Base-by-base conservation (phyloP, 306 rosid species). In the Castanea mollissima region DNA sequence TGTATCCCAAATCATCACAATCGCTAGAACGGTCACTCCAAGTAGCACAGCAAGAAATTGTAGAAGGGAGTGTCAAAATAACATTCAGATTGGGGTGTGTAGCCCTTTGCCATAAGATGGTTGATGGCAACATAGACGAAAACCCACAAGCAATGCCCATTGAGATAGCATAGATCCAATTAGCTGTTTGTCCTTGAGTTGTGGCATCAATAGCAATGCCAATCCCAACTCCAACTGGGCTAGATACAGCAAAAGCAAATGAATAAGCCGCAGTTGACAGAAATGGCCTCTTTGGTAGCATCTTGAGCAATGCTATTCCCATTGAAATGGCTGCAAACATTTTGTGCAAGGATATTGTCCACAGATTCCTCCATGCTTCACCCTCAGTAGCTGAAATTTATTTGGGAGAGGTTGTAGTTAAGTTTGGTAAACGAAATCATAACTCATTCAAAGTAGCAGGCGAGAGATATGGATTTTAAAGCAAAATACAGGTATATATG, bases 261-360 rank as follows among this genome's bases (percentile, higher is more conserved):
- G 98, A 87, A 70, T 89, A 89, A 18, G 76, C 84, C 16, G 76
- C 82, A 0, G 91, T 88, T 52, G 84, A 46, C 32, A 90, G 15
- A 1, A 93, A 83, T 1, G 98, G 87, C 52, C 93, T 88, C 87
- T 89, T 90, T 1, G 97, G 93, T 25, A 91, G 64, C 93, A 90
- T 87, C 84, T 82, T 85, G 41, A 90, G 90, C 73, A 91, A 76
- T 6, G 97, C 97, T 0, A 91, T 93, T 41, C 98, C 98, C 98
- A 91, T 91, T 18, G 89, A 94, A 0, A 88, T 64, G 3, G 98
- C 97, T 12, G 98, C 98, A 83, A 93, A 89, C 65, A 91, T 69
- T 86, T 93, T 93, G 91, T 93, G 98, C 76, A 90, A 69, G 2
- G 91, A 90, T 82, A 89, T 93, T 58, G 93, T 93, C 98, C 94